Percentiles rank a stretch among this genome's conserved stretches.
Conservation (phyloP, 2,329 filamentous ascomycete genomes). For the Diaporthe ampelina region DNA sequence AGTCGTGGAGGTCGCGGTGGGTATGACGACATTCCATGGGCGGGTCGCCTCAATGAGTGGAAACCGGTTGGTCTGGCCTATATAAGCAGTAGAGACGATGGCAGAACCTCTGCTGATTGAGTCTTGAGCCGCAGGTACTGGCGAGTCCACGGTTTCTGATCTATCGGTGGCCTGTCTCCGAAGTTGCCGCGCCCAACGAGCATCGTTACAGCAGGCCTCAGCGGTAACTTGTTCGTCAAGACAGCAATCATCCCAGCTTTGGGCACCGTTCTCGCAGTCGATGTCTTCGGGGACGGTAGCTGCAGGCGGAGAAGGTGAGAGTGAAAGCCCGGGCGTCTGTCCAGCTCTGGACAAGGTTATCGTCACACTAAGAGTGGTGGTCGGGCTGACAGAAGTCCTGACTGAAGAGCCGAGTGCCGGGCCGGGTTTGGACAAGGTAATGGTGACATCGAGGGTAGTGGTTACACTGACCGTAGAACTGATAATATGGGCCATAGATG, state of each 20-base stretch:
- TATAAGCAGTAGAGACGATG: slow-evolving; percentile 19
- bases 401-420: no score
- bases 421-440: background rate
- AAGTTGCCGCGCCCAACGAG: background rate
- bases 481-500: background rate
- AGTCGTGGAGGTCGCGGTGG: background rate
- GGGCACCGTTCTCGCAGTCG: background rate
- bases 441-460: background rate
- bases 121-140: background rate
- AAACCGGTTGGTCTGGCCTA: slow-evolving; percentile 9
- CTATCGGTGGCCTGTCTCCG: slow-evolving; percentile 4
- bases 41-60: slow-evolving; percentile 26
- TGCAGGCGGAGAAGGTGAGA: background rate
- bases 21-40: slow-evolving; percentile 1
- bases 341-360: slow-evolving; percentile 3
- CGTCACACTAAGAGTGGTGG: background rate
- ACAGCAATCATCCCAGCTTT: background rate
- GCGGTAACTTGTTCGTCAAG: background rate
- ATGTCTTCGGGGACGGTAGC: background rate
- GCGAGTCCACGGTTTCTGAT: background rate
- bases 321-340: background rate
- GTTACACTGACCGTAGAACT: background rate
- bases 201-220: background rate
- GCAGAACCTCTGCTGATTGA: background rate
- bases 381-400: background rate